These are phyloP conservation scores for Diaporthe australafricana DNA, from an alignment of 2,329 filamentous ascomycete genomes.

Conservation along the genomic window DNA sequence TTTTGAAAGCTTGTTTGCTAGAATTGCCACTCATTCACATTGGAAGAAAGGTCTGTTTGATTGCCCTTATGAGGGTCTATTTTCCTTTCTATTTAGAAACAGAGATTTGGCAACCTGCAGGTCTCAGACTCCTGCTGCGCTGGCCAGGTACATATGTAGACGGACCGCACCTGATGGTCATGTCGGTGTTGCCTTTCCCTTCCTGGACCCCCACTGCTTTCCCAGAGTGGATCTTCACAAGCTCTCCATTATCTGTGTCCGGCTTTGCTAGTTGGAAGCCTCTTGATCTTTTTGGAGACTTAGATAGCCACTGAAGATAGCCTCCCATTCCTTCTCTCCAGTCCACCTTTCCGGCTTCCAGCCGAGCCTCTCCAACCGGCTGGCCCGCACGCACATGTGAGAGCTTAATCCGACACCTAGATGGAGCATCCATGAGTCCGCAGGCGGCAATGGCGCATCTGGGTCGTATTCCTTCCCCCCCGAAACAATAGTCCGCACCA, in stretches of 20 bases:
- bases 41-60: background rate
- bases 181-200: background rate
- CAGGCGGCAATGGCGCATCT: slow-evolving; percentile 4
- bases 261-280: background rate
- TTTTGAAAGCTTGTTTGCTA: background rate
- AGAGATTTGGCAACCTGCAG: too few species aligned
- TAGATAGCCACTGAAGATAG: background rate
- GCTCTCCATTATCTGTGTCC: background rate
- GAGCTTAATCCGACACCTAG: background rate
- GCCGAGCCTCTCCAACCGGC: slow-evolving; percentile 23
- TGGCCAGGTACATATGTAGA: too few species aligned
- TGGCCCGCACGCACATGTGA: slow-evolving; percentile 19
- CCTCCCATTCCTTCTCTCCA: background rate
- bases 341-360: background rate
- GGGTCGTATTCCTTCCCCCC: slow-evolving; percentile 11
- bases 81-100: too few species aligned
- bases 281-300: background rate
- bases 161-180: too few species aligned
- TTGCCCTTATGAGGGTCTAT: too few species aligned
- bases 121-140: too few species aligned
- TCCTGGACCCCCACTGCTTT: background rate
- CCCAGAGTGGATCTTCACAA: background rate
- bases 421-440: slow-evolving; percentile 22
- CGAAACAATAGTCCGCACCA: background rate
- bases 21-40: background rate